Base-by-base conservation (phyloP, 2,329 filamentous ascomycete genomes). In the Cadophora malorum region DNA sequence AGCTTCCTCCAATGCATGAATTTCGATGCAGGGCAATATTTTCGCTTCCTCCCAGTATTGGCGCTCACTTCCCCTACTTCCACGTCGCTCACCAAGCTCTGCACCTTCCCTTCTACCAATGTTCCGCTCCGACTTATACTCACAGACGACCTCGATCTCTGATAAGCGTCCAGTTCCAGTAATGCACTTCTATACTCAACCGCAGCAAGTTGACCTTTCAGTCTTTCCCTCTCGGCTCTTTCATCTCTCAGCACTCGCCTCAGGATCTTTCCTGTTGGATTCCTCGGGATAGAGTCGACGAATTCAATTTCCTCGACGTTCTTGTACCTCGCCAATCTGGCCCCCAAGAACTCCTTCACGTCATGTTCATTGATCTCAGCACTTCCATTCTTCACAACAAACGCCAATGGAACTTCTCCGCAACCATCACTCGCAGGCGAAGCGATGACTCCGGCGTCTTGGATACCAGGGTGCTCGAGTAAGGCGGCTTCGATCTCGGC, bases 251-350 rank as follows among this genome's bases (percentile, higher is more conserved):
- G 45, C 0, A 72, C 55, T 16, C 69, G 61, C n/a, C 69, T 52
- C 33, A 78, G 76, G 63, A 84, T 83, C 75, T 85, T 85, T 8
- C 83, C 83, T 56, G 81, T 82, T 0, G 81, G 75, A 3, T 81
- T 83, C 56, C 81, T 80, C 4, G 83, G 83, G 50, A 85, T 83
- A 12, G 79, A 72, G 59, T 83, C 79, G 23, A 84, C 79, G 61
- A 84, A 84, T 23, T 80, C 71, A 12, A 85, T 78, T 0, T 80
- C 82, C 5, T 82, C 81, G 0, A 84, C 72, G 2, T 78, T 76
- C 70, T 85, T 85, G 76, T 84, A 85, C 63, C 78, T 80, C 5
- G 81, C 81, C 25, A 85, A 73, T 56, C 79, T 79, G 3, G 70
- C 70, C 8, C 76, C 73, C 19, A 80, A 73, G 61, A 79, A 81